phyloP scores from a whole-genome alignment of 225 moss, liverwort and hornwort genomes.

The Straminergon stramineum region DNA sequence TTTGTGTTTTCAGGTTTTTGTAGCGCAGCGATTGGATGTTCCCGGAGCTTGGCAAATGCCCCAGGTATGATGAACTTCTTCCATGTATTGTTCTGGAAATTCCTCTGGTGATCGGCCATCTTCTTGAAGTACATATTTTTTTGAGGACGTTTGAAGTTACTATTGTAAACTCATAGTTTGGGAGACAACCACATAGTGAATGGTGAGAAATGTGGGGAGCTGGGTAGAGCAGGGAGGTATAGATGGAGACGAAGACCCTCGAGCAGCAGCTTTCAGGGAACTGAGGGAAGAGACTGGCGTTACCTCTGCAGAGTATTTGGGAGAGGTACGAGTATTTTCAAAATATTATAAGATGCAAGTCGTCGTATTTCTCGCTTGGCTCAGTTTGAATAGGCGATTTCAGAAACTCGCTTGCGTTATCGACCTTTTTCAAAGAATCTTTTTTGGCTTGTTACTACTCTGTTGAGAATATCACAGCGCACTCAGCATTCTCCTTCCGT shows the following conservation, averaged over 20 bases:
- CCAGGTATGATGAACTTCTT: constrained; percentile 41
- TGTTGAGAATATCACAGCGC: not conserved
- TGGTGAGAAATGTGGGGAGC: not conserved
- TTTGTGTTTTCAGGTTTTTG: constrained; percentile 50
- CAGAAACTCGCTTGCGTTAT: not conserved
- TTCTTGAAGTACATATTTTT: not conserved
- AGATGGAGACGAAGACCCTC: constrained; percentile 78
- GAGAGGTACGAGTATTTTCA: constrained; percentile 49
- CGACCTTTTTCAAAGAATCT: not conserved
- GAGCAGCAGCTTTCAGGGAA: constrained; percentile 69
- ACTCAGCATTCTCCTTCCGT: not conserved
- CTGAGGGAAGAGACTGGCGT: constrained; percentile 86
- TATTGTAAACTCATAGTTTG: not conserved
- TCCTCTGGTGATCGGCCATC: not conserved
- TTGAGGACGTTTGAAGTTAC: not conserved
- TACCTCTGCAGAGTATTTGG: constrained; percentile 57
- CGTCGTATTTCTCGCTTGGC: not conserved
- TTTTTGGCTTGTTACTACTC: not conserved
- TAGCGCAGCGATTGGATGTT: constrained; percentile 63
- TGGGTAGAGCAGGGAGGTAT: constrained; percentile 71
- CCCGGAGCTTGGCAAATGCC: constrained; percentile 93
- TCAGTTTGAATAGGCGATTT: not conserved
- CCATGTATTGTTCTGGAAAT: not conserved
- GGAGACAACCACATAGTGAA: not conserved
- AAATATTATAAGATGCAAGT: not conserved